These are phyloP conservation scores for Penstemon newberryi DNA, from an alignment of 257 asterid genomes.

Conservation along the genomic window DNA sequence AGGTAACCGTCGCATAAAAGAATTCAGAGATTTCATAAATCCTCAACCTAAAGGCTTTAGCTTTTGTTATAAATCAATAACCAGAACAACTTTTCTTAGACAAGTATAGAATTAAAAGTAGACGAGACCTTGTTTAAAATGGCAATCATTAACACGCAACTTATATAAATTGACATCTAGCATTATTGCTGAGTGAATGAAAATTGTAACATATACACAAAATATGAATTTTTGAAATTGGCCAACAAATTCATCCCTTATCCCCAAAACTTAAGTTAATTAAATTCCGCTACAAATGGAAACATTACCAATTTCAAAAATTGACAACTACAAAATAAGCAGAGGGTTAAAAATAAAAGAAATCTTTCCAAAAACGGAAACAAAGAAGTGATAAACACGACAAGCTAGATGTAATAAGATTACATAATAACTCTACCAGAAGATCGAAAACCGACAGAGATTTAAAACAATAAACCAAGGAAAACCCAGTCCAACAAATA, in stretches of 20 bases:
- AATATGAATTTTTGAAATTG: conserved; percentile 4
- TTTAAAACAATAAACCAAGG: conserved; percentile 1
- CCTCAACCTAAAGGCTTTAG: not conserved
- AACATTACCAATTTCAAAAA: conserved; percentile 14
- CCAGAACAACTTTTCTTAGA: not conserved
- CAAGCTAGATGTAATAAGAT: too few species aligned
- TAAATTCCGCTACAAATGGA: not conserved
- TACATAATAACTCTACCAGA: not conserved
- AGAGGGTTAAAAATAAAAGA: too few species aligned
- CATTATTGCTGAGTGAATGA: not conserved
- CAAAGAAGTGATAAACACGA: too few species aligned
- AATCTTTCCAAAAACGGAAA: too few species aligned
- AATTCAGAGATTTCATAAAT: not conserved
- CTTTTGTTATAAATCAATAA: not conserved
- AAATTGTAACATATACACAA: not conserved
- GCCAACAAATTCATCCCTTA: not conserved
- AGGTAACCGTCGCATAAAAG: not conserved
- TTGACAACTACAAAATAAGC: not conserved
- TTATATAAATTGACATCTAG: conserved; percentile 2
- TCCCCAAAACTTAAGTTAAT: not conserved
- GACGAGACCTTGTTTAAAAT: not conserved
- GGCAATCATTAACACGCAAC: not conserved
- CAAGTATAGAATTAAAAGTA: not conserved
- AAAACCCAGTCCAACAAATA: not conserved
- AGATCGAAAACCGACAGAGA: conserved; percentile 5